Base-by-base conservation (phyloP, 768 basidiomycete genomes). In the Dioszegia hungarica region DNA sequence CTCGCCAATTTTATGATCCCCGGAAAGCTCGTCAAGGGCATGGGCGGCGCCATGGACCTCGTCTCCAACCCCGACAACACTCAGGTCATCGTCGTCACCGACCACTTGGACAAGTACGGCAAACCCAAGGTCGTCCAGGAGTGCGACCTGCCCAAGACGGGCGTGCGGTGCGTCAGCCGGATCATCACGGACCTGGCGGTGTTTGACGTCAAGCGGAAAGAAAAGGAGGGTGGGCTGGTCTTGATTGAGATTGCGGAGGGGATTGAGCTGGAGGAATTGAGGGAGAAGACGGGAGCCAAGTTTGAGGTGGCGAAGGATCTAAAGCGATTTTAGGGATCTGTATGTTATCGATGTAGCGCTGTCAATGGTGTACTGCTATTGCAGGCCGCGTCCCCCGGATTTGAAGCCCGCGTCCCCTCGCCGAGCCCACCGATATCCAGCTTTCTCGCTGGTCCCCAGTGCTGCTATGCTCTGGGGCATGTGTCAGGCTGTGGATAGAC, bases 1-100 rank as follows among this genome's bases (percentile, higher is more conserved):
- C 87, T 97, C 61, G 93, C 93, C 55, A 97, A 97, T 80, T 97
- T 90, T 74, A 97, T 95, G 93, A 92, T 95, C 69, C 93, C 92
- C 2, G 90, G 91, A 14, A 94, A 95, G 45, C 62, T 70, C 38
- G 66, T 73, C 49, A 70, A 70, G 58, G 71, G 71, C 38, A 93
- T 95, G 72, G 93, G 93, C 12, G 93, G 92, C 48, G 92, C 92
- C 11, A 93, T 93, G 90, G 91, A 94, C 73, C 84, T 93, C 45
- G 90, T 91, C 56, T 94, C 92, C 57, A 95, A 94, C 78, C 93
- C 92, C 1, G 90, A 94, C 77, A 86, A 86, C 77, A 97, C 93
- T 38, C 93, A 87, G 77, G 70, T 92, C 59, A 89, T 94, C 54
- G 90, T 81, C 5, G 82, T 89, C 29, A 88, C 90, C 83, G 92